Evolutionary conservation across 1,139 yeast genomes (phyloP), one percentile per base, ranked within the genome.

Genomic region (Blastobotrys petasosporus): DNA sequence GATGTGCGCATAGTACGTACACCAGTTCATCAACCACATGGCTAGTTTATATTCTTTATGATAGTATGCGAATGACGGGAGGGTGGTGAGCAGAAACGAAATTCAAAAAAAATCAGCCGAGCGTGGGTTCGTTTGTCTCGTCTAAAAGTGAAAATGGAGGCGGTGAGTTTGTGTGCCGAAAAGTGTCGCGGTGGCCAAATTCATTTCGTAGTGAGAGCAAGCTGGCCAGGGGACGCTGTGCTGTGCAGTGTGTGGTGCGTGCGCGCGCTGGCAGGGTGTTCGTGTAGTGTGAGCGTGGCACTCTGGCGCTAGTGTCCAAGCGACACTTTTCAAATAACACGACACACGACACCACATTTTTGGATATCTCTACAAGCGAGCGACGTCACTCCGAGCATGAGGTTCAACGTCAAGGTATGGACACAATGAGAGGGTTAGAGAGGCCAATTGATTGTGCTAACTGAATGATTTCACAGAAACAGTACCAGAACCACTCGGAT

Each of bases 401-500:
- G 55, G 52, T 51, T 57, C 41, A 60, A 57, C 51, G 54, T 57
- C 35, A 57, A 57, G 47, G 60, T 56, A 43, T 4, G 55, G 35
- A 29, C 8, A n/a, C n/a, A n/a, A n/a, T n/a, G 25, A 20, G 29
- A 15, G 11, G 13, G 29, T 25, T 2, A 16, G 17, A 15, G 32
- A 29, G 42, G 16, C n/a, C 31, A 12, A 41, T 9, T 11, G 36
- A 23, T 33, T 12, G 12, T 15, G 32, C 44, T 41, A 36, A 47
- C 50, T 7, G 34, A 20, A 20, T 20, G 25, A 4, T 4, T 20
- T 20, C 7, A 49, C 67, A 82, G 75, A 85, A 85, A 71, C 82
- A 80, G 60, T 83, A 85, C 66, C 81, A 85, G 58, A 78, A 88
- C 52, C 83, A 97, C 59, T 84, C 97, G 38, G 97, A 90, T 66